Percentiles rank a stretch among this genome's conserved stretches.
Conservation (phyloP, 83 land plant species). For the Picea engelmannii region DNA sequence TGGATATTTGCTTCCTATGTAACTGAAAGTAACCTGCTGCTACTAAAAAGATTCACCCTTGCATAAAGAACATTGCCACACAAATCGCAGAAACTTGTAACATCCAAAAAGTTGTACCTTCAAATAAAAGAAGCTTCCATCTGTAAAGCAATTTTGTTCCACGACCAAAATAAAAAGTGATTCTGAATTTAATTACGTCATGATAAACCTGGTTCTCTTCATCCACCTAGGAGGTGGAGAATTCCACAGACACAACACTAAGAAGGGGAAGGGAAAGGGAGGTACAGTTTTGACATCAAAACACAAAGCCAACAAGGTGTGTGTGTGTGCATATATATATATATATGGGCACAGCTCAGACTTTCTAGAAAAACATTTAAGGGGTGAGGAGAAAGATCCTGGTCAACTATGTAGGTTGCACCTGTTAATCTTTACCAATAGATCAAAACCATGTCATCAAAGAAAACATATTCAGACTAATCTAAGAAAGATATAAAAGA, state of each 20-base stretch:
- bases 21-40: conserved; percentile 3
- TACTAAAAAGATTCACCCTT: not conserved
- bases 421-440: not conserved
- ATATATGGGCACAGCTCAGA: too few relatives aligned
- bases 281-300: too few relatives aligned
- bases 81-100: not conserved
- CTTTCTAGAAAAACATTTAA: too few relatives aligned
- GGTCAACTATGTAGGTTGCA: not conserved
- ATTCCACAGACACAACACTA: not conserved
- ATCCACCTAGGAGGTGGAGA: not conserved
- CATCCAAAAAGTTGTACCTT: not conserved
- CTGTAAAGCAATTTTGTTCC: not conserved
- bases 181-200: not conserved
- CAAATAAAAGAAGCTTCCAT: not conserved
- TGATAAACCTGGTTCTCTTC: not conserved
- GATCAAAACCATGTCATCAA: not conserved
- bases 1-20: not conserved
- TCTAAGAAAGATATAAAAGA: not conserved
- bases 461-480: not conserved
- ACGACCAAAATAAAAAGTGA: not conserved
- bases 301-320: too few relatives aligned
- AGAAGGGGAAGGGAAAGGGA: too few relatives aligned
- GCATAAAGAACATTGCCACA: not conserved
- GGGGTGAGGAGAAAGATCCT: not conserved
- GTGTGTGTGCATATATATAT: too few relatives aligned